phyloP scores from a whole-genome alignment of 768 basidiomycete genomes.

The Glaciozyma martinii region DNA sequence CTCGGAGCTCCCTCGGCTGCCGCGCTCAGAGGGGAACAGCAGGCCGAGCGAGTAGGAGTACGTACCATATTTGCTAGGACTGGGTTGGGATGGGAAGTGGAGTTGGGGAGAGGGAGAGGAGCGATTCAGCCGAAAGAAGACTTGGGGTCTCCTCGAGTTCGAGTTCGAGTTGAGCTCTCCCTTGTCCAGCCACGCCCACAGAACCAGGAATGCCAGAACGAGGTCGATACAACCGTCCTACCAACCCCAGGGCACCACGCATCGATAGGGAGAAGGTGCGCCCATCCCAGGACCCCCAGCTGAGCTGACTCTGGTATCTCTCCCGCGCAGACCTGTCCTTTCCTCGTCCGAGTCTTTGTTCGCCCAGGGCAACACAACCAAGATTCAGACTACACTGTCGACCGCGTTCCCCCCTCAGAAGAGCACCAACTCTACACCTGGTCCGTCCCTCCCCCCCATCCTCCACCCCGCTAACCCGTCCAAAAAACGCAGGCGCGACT shows the following conservation, averaged over 20 bases:
- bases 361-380: constrained; percentile 10
- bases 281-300: neutral
- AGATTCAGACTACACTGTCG: constrained; percentile 8
- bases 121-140: neutral
- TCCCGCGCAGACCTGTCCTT: constrained; percentile 27
- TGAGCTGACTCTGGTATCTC: neutral
- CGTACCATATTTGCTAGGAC: constrained; percentile 1
- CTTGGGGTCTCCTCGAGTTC: neutral
- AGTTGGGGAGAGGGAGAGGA: neutral
- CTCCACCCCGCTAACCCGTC: neutral
- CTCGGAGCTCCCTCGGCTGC: neutral
- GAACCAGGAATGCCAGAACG: neutral
- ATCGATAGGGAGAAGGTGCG: constrained; percentile 28
- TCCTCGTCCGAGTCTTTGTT: constrained; percentile 31
- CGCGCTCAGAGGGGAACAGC: too few species aligned
- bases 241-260: neutral
- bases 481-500: constrained; percentile 14
- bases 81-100: neutral
- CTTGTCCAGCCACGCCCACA: neutral
- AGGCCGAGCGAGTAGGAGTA: neutral
- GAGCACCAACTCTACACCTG: constrained; percentile 32
- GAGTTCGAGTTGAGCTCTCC: neutral
- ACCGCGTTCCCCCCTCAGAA: neutral
- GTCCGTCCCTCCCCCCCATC: neutral
- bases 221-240: neutral